A percentile compares a stretch with the other conserved stretches of the same genome.
These are phyloP conservation scores for Cotoneaster glaucophyllus DNA, from an alignment of 306 rosid genomes.

Conservation along the genomic window DNA sequence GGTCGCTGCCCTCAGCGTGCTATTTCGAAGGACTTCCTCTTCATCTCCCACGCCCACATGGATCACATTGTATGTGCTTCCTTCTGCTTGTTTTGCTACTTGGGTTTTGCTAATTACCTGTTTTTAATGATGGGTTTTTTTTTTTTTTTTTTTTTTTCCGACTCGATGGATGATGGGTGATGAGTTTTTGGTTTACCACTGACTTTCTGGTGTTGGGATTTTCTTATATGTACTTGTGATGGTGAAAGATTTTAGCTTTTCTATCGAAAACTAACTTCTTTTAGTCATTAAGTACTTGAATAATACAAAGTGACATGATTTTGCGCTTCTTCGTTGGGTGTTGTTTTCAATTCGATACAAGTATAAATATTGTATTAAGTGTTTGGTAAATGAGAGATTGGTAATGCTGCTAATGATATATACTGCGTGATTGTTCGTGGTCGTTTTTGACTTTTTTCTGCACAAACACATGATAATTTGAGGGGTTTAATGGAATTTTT, in stretches of 20 bases:
- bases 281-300: neutral
- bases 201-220: neutral
- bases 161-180: neutral
- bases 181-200: neutral
- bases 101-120: neutral
- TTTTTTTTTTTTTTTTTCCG: neutral
- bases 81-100: neutral
- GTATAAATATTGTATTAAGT: neutral
- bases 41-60: conserved; percentile 93
- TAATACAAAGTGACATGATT: neutral
- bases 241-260: neutral
- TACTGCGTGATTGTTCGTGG: neutral
- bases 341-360: neutral
- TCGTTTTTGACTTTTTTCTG: neutral
- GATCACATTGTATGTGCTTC: conserved; percentile 76
- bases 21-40: conserved; percentile 62
- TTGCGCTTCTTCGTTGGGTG: neutral
- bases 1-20: conserved; percentile 97
- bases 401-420: neutral
- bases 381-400: neutral
- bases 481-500: neutral
- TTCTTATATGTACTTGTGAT: neutral
- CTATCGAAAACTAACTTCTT: neutral
- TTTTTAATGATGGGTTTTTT: neutral
- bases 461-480: neutral